A percentile compares a stretch with the other conserved stretches of the same genome.
phyloP scores from a whole-genome alignment of 768 basidiomycete genomes.

The Tephrocybe sp. region DNA sequence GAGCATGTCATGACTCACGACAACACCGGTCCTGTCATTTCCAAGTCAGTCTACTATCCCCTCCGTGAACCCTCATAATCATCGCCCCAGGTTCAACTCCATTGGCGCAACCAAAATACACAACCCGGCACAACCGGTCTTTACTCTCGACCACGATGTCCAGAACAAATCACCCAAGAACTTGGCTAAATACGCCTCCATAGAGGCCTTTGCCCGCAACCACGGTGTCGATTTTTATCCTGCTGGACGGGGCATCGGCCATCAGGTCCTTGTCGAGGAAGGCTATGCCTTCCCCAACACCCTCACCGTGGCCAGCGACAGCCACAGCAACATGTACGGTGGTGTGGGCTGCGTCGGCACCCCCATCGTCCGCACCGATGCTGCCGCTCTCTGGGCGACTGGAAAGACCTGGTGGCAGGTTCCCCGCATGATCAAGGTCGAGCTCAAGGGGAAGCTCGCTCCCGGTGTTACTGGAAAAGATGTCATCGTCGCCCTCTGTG shows the following conservation, averaged over 20 bases:
- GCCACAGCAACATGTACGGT: constrained; percentile 99
- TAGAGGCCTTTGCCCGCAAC: constrained; percentile 85
- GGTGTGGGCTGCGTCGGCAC: constrained; percentile 97
- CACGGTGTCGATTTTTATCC: constrained; percentile 95
- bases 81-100: constrained; percentile 96
- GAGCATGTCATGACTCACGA: constrained; percentile 99
- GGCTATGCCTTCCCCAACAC: constrained; percentile 97
- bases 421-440: constrained; percentile 94
- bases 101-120: constrained; percentile 87
- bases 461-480: constrained; percentile 97
- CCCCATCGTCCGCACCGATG: constrained; percentile 94
- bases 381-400: constrained; percentile 96
- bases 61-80: no score
- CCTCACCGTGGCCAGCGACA: constrained; percentile 94
- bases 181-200: constrained; percentile 86
- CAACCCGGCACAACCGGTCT: constrained; percentile 84
- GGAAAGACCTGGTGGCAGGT: constrained; percentile 99
- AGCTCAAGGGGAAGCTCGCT: constrained; percentile 77
- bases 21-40: constrained; percentile 97
- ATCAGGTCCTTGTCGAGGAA: constrained; percentile 96
- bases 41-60: constrained; percentile 90
- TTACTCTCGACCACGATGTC: constrained; percentile 97
- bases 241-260: constrained; percentile 96
- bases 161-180: constrained; percentile 94
- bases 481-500: constrained; percentile 95